These are phyloP conservation scores for Ascochyta koolunga DNA, from an alignment of 2,329 filamentous ascomycete genomes.

Conservation along the genomic window DNA sequence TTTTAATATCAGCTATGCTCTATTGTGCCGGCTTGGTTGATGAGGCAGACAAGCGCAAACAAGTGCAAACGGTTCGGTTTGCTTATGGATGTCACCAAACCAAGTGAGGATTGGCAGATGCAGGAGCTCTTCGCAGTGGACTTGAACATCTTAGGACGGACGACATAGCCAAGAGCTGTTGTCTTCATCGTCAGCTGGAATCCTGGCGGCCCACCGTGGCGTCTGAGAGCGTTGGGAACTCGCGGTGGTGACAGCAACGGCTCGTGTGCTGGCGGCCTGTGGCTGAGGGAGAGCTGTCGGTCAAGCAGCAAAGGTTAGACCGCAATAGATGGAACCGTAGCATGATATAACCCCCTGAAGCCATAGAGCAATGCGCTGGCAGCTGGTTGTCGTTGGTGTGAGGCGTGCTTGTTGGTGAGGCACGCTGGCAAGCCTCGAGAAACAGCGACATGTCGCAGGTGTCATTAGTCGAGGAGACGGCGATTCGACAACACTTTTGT, in stretches of 20 bases:
- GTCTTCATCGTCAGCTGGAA: slow-evolving; percentile 28
- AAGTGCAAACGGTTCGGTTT: slow-evolving; percentile 4
- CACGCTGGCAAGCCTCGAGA: slow-evolving; percentile 12
- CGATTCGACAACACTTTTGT: slow-evolving; percentile 29
- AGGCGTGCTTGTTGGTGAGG: slow-evolving; percentile 26
- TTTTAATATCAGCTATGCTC: slow-evolving; percentile 12
- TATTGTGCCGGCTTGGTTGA: background rate
- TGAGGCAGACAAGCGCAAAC: background rate
- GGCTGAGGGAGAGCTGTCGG: slow-evolving; percentile 21
- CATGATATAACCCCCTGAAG: slow-evolving; percentile 21
- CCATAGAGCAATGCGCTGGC: slow-evolving; percentile 34
- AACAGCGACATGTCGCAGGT: slow-evolving; percentile 24
- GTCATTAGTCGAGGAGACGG: slow-evolving; percentile 25
- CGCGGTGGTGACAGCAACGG: background rate
- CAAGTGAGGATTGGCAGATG: slow-evolving; percentile 17
- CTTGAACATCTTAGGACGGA: slow-evolving; percentile 12
- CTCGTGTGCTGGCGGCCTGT: slow-evolving; percentile 28
- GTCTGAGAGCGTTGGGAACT: slow-evolving; percentile 16
- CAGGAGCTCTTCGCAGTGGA: slow-evolving; percentile 19
- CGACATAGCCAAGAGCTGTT: slow-evolving; percentile 19
- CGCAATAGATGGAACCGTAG: slow-evolving; percentile 16
- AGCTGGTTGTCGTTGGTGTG: slow-evolving; percentile 24
- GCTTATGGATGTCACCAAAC: slow-evolving; percentile 4
- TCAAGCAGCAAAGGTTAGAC: slow-evolving; percentile 16
- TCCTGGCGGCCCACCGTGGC: slow-evolving; percentile 27